These are phyloP conservation scores for Phytophthora chlamydospora DNA, from an alignment of 352 stramenopile species.

Conservation along the genomic window DNA sequence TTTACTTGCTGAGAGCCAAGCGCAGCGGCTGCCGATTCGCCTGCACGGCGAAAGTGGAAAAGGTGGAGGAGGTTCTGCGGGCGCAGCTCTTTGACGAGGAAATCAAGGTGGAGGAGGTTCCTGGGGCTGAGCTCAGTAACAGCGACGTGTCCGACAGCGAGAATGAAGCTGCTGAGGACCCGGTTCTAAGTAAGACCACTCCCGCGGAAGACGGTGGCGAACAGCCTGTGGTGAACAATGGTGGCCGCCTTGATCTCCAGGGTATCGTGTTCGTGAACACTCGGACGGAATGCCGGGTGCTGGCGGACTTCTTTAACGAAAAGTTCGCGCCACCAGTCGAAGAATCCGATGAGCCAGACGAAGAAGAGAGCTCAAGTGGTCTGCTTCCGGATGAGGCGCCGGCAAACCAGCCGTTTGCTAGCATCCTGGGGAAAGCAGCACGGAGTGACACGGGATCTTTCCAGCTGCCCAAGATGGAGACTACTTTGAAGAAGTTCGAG, in stretches of 20 bases:
- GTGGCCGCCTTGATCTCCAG: slow-evolving; percentile 41
- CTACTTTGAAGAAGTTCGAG: slow-evolving; percentile 62
- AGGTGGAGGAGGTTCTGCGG: slow-evolving; percentile 62
- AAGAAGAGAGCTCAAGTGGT: slow-evolving; percentile 24
- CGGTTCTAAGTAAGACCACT: neutral
- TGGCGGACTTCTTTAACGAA: slow-evolving; percentile 82
- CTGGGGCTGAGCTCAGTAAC: slow-evolving; percentile 24
- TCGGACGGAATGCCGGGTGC: slow-evolving; percentile 76
- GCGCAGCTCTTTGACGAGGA: slow-evolving; percentile 36
- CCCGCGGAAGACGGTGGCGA: slow-evolving; percentile 2
- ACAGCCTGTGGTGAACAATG: neutral
- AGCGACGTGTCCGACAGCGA: slow-evolving; percentile 39
- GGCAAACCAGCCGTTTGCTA: slow-evolving; percentile 48
- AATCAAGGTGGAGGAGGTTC: slow-evolving; percentile 27
- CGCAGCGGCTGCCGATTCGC: slow-evolving; percentile 50
- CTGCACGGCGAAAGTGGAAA: slow-evolving; percentile 57
- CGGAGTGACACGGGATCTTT: slow-evolving; percentile 65
- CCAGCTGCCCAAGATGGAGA: slow-evolving; percentile 63
- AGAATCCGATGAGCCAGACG: slow-evolving; percentile 11
- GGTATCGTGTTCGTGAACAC: slow-evolving; percentile 89
- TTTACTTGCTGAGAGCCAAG: slow-evolving; percentile 53
- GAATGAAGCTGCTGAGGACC: slow-evolving; percentile 21
- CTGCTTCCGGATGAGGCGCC: slow-evolving; percentile 9
- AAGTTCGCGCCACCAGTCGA: slow-evolving; percentile 38
- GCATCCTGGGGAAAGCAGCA: slow-evolving; percentile 63